Conservation (phyloP, 257 asterid species). For the Petunia secreta region DNA sequence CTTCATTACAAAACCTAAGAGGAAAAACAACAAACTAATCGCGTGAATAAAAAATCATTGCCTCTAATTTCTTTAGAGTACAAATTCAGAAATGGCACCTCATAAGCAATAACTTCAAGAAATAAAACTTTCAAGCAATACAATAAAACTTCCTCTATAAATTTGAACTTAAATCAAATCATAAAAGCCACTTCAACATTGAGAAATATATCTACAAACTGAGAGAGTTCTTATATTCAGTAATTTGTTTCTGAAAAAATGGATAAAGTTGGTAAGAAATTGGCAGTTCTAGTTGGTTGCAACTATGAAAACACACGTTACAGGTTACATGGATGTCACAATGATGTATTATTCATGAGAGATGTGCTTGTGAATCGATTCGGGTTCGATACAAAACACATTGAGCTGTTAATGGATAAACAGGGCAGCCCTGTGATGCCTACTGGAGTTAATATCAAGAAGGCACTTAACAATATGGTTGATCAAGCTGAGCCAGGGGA, state of each 20-base stretch:
- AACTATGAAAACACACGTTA: slow-evolving; percentile 70
- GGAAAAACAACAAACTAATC: background rate
- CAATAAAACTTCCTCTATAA: background rate
- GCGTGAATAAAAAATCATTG: background rate
- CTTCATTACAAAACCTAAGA: background rate
- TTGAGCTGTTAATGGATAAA: slow-evolving; percentile 60
- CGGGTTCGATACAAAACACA: slow-evolving; percentile 42
- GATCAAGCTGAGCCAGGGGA: slow-evolving; percentile 63
- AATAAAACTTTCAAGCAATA: slow-evolving; percentile 20
- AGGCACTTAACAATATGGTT: slow-evolving; percentile 55
- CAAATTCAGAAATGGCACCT: background rate
- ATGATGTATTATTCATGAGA: slow-evolving; percentile 67
- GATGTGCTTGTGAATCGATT: slow-evolving; percentile 55
- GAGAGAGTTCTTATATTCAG: background rate
- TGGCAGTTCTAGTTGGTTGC: slow-evolving; percentile 88
- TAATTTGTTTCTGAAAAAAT: slow-evolving; percentile 22
- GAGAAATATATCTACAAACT: background rate
- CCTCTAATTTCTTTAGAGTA: slow-evolving; percentile 14
- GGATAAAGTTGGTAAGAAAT: slow-evolving; percentile 56
- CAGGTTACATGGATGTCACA: slow-evolving; percentile 76
- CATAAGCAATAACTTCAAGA: slow-evolving; percentile 21
- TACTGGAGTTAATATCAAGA: slow-evolving; percentile 71
- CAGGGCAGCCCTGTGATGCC: slow-evolving; percentile 63
- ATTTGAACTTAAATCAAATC: background rate
- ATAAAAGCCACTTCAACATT: slow-evolving; percentile 11